Base-by-base conservation (phyloP, 768 basidiomycete genomes). In the Panaeolus cyanescens region DNA sequence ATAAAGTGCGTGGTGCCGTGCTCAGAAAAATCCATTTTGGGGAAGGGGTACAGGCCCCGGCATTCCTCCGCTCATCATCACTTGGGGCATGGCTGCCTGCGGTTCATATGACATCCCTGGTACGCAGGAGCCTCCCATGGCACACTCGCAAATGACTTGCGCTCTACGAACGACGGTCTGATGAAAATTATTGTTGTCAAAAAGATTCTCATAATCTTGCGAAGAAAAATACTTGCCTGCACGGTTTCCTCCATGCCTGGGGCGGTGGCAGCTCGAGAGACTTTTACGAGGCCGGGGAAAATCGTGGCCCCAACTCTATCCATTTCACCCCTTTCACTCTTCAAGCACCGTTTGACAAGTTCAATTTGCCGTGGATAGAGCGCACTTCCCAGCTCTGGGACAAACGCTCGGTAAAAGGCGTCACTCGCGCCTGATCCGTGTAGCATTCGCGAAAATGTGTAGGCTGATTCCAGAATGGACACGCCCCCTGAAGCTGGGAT, bases 201-300 rank as follows among this genome's bases (percentile, higher is more conserved):
- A 34, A 30, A 56, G 40, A 45, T 57, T n/a, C 33, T 50, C 61
- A 60, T 61, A 64, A 53, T n/a, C 66, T 28, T 42, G 4, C n/a
- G 57, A 39, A 25, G 56, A 15, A 45, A 54, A 31, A 28, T 54
- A 62, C 64, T 61, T 58, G 81, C 80, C 73, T 90, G 90, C 45
- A 82, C 68, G 59, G 79, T 83, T 30, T 87, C 83, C 33, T 78
- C 73, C 58, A 72, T 68, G 9, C 80, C 79, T 36, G 76, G 74
- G 1, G 75, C 71, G 12, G 72, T 68, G 7, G 68, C 55, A 0
- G 75, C 80, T 62, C 78, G 79, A 1, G 85, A 83, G 13, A 94
- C 87, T 74, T 95, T 95, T 57, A 94, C 93, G 30, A 95, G 79
- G 2, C 93, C 93, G 2, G 93, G 93, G 72, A 95, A 95, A 64